Percentiles rank a stretch among this genome's conserved stretches.
These are phyloP conservation scores for Macrophomina pseudophaseolina DNA, from an alignment of 2,329 filamentous ascomycete species.

Conservation along the genomic window DNA sequence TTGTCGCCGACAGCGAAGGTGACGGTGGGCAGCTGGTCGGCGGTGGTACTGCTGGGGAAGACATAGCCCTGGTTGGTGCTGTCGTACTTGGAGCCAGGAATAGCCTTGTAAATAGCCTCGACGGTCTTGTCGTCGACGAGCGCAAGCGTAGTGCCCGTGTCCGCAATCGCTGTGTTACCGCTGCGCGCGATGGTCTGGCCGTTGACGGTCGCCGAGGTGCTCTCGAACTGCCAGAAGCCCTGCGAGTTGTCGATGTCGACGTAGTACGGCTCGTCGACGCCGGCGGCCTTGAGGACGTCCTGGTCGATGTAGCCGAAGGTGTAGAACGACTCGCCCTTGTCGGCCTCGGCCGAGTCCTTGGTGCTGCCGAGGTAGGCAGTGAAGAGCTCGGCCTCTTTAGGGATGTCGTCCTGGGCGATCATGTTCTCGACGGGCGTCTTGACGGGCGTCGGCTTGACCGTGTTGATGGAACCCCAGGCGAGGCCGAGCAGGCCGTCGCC, in stretches of 20 bases:
- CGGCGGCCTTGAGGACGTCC: slow-evolving; percentile 60
- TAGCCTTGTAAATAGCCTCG: slow-evolving; percentile 66
- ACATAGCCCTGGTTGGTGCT: slow-evolving; percentile 65
- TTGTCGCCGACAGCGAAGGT: slow-evolving; percentile 67
- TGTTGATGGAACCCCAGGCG: slow-evolving; percentile 69
- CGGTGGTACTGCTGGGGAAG: slow-evolving; percentile 61
- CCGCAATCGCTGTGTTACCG: slow-evolving; percentile 70
- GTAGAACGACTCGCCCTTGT: slow-evolving; percentile 65
- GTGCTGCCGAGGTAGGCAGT: slow-evolving; percentile 66
- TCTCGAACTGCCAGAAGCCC: slow-evolving; percentile 73
- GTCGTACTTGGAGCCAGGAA: slow-evolving; percentile 62
- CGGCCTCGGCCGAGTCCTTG: slow-evolving; percentile 53
- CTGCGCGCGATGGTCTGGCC: slow-evolving; percentile 57
- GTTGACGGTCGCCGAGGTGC: slow-evolving; percentile 62
- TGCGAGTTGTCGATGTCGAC: slow-evolving; percentile 65
- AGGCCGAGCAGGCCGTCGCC: slow-evolving; percentile 72
- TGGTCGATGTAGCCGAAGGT: slow-evolving; percentile 76
- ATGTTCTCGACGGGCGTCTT: slow-evolving; percentile 72
- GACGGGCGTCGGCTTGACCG: slow-evolving; percentile 60
- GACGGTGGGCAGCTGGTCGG: slow-evolving; percentile 63
- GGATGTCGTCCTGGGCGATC: slow-evolving; percentile 63
- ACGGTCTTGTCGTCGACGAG: slow-evolving; percentile 67
- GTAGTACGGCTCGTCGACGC: slow-evolving; percentile 63
- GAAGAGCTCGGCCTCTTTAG: slow-evolving; percentile 62
- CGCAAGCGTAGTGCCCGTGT: slow-evolving; percentile 73